Base-by-base conservation (phyloP, 495 filamentous ascomycete species). In the Ascobolus immersus region DNA sequence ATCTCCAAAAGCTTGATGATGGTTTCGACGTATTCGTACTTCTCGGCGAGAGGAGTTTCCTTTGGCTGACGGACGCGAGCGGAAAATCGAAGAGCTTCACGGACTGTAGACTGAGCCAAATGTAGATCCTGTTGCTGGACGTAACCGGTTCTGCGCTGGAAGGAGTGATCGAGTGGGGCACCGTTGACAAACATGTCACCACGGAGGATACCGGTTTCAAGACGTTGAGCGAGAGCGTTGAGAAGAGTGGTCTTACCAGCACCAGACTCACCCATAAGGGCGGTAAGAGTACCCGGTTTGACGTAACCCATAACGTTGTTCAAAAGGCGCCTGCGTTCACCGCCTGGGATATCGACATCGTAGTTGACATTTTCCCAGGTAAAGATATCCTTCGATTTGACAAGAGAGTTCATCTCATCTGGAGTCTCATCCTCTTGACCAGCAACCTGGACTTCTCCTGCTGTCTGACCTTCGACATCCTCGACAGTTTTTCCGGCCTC, bases 251-350 rank as follows among this genome's bases (percentile, higher is more conserved):
- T 71, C 32, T 71, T 71, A 6, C 67, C 67, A 3, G 67, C 67
- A 15, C 67, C 67, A 18, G 63, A 64, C 19, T 61, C 60, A 13
- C 66, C 67, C 65, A 89, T 78, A 15, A 84, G 51, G 4, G 78
- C 78, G 27, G 76, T 70, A 61, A 89, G 67, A 12, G 72, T 53
- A 12, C 79, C 78, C 1, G 79, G 78, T 50, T 78, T 82, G 13
- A 69, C 77, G 47, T 69, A 84, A 2, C 78, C 78, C 31, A 61
- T 65, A 32, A 86, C 62, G 7, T 60, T 56, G 44, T 82, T 71
- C 22, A 89, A 61, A 8, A 89, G 58, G 40, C 72, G 62, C 14
- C 60, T 56, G 18, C 12, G n/a, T 15, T 73, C 62, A 19, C 67
- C 70, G 33, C 67, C 67, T 5, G 34, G 38, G 12, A 53, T 53